Evolutionary conservation across 805 yeast species (phyloP), one percentile per base, ranked within the genome.

Genomic region (Candida odintsovae): DNA sequence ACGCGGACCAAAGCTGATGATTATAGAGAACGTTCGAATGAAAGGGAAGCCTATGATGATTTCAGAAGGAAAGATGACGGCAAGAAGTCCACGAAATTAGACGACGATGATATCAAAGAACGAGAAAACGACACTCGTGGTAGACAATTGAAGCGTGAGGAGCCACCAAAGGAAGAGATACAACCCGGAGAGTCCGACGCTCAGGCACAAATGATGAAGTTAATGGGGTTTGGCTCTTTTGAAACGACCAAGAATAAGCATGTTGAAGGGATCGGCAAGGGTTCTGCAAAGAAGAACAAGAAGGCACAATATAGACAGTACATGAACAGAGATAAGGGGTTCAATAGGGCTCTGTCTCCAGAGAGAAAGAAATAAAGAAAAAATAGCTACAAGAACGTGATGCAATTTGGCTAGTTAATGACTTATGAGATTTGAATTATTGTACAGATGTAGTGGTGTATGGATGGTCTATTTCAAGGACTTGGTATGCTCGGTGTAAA

Each of bases 181-280:
- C 67, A 46, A 65, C 65, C 31, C 56, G 63, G 49, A 45, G 57
- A 36, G 57, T 54, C 51, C n/a, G 44, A 23, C n/a, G 50, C 50
- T 23, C 50, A 53, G 23, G 61, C 55, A 22, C 55, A 56, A 8
- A 64, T 76, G 71, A 62, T 68, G 51, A 61, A 68, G 45, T 44
- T 79, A 42, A 78, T 81, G 83, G 87, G 87, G 6, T 80, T 80
- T 54, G 66, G 71, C 3, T 74, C 76, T 1, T 79, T 80, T 59
- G 73, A 69, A 1, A 57, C 78, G 2, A 79, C 86, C 6, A 80
- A 80, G 57, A 76, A 78, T 38, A 76, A 77, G 51, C 76, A 77
- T 40, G 84, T 79, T 6, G 61, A 61, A 33, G 81, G 79, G 2
- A 62, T 73, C 45, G 75, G 73, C 18, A 62, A 58, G 23, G 81